Evolutionary conservation across 2,329 filamentous ascomycete genomes (phyloP), one percentile per base, ranked within the genome.

Genomic region (Pseudogymnoascus destructans): DNA sequence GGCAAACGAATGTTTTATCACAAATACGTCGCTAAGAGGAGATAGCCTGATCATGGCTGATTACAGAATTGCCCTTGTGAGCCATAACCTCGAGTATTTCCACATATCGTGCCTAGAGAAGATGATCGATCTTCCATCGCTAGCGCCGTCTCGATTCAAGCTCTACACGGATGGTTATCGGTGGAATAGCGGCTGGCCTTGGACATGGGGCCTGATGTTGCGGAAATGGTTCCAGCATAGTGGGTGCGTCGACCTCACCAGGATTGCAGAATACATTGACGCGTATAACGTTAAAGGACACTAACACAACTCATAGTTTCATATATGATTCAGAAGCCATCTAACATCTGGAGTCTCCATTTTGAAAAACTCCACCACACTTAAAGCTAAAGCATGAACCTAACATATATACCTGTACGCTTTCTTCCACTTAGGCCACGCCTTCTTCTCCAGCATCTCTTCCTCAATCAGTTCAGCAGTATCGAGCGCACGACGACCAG

Each of bases 401-500:
- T 35, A 35, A 3, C 33, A 35, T 35, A 35, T n/a, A 35, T 35
- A 35, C n/a, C n/a, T 35, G n/a, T 35, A 35, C n/a, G 33, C 33
- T 35, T 7, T 35, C 33, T 35, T 35, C 33, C 33, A 35, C 13
- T 15, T 35, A n/a, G 33, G 33, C 33, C 13, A 35, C 6, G 33
- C n/a, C 33, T 5, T n/a, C n/a, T 35, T 35, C 33, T 35, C 33
- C 13, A 15, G n/a, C 33, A 7, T 35, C 33, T 35, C 33, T 35
- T 35, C 33, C 33, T 35, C 33, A n/a, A 35, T 35, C 33, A 35
- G 33, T 8, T 35, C 33, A 35, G 33, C 33, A 35, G 33, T 35
- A 35, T 35, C 33, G 13, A 8, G 33, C 52, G 5, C 23, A 55
- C 52, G 52, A 55, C 77, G 72, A 33, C 77, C 77, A 58, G 70